Percentiles rank a stretch among this genome's conserved stretches.
Evolutionary conservation across 2,329 filamentous ascomycete species (phyloP).

Genomic region (Leptodontidium sp.): DNA sequence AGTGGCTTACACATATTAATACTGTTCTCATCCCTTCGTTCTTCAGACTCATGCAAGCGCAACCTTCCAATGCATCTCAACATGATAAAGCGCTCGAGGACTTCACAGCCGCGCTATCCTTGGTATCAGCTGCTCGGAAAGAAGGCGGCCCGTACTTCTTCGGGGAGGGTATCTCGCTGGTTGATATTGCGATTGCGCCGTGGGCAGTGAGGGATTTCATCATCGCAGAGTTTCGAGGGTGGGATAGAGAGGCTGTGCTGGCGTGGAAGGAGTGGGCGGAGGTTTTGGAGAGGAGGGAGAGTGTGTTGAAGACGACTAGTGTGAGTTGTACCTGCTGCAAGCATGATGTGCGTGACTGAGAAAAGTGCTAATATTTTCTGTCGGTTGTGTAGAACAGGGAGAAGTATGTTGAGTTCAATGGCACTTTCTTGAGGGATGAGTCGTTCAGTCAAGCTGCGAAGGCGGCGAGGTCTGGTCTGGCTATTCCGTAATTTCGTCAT

Average conservation of each 20-base stretch:
- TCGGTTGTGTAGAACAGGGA: neutral
- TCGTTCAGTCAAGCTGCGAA: neutral
- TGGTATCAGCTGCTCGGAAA: neutral
- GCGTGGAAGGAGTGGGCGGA: neutral
- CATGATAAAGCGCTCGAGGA: neutral
- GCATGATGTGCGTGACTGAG: neutral
- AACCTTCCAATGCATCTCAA: neutral
- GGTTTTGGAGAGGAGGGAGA: neutral
- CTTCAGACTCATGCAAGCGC: neutral
- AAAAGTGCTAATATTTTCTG: neutral
- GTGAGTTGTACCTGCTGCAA: neutral
- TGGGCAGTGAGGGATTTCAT: neutral
- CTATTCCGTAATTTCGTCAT: neutral
- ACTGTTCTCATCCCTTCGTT: neutral
- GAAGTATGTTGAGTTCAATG: constrained; percentile 1
- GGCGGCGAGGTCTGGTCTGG: neutral
- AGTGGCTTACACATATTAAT: neutral
- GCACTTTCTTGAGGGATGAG: neutral
- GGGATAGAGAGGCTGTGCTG: neutral
- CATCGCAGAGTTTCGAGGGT: neutral
- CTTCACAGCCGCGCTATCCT: neutral
- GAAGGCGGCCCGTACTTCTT: neutral
- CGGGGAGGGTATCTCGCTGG: neutral
- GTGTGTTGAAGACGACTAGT: neutral
- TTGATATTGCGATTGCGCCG: neutral